A percentile compares a stretch with the other conserved stretches of the same genome.
Conservation (phyloP, 306 rosid genomes). For the Dalbergia oliveri region DNA sequence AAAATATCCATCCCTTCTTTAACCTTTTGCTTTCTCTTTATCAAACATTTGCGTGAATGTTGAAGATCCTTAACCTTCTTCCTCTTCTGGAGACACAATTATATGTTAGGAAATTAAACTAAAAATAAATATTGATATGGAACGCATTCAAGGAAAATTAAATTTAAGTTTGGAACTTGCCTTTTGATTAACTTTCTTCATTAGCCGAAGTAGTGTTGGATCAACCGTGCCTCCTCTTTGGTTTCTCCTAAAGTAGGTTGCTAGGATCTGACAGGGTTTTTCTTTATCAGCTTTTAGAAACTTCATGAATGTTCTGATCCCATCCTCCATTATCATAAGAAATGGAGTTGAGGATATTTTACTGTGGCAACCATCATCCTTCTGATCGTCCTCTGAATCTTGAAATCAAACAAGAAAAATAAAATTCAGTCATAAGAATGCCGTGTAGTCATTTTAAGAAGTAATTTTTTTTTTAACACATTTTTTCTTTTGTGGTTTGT, state of each 20-base stretch:
- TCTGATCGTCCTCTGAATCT: conserved; percentile 70
- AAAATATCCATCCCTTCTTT: conserved; percentile 82
- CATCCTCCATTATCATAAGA: conserved; percentile 86
- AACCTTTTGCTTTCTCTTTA: conserved; percentile 64
- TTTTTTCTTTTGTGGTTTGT: background rate
- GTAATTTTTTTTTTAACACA: background rate
- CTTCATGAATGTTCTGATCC: conserved; percentile 88
- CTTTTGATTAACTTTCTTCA: conserved; percentile 91
- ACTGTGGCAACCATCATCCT: conserved; percentile 57
- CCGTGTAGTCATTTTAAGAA: background rate
- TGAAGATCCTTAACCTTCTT: conserved; percentile 74
- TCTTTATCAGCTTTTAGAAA: conserved; percentile 87
- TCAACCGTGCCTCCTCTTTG: conserved; percentile 71
- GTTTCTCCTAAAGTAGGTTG: conserved; percentile 75
- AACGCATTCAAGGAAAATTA: background rate
- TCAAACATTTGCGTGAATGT: conserved; percentile 65
- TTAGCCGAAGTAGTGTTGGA: conserved; percentile 79
- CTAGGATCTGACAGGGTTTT: conserved; percentile 69
- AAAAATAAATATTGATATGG: too few relatives aligned
- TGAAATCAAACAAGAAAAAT: conserved; percentile 31
- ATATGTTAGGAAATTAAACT: background rate
- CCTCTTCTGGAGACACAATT: conserved; percentile 57
- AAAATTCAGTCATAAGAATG: conserved; percentile 26
- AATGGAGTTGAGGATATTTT: conserved; percentile 77
- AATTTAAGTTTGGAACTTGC: conserved; percentile 48